Evolutionary conservation across 129 eudicot genomes (phyloP).

Genomic region (Escallonia herrerae): DNA sequence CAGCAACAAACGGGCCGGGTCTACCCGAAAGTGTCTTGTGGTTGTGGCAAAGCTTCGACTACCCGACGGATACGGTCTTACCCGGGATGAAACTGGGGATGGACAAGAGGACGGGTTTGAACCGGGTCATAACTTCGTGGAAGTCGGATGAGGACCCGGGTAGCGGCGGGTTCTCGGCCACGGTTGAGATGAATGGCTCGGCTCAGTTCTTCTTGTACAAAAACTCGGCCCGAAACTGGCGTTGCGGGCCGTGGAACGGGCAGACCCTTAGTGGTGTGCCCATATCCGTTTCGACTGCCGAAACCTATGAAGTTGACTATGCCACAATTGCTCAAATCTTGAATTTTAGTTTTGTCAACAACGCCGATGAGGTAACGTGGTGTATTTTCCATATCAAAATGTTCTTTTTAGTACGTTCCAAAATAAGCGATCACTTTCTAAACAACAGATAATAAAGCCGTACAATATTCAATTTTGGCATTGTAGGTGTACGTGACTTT

Average conservation of each 20-base stretch:
- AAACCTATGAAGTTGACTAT: slow-evolving; percentile 2
- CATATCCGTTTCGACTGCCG: background rate
- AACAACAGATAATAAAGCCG: background rate
- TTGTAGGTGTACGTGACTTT: slow-evolving; percentile 4
- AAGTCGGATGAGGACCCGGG: slow-evolving; percentile 8
- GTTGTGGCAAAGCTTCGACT: slow-evolving; percentile 16
- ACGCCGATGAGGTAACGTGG: background rate
- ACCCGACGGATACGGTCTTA: slow-evolving; percentile 9
- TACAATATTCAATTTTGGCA: background rate
- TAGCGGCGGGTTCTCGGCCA: background rate
- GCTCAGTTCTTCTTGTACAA: slow-evolving; percentile 4
- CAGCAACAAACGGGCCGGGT: background rate
- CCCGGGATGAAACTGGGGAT: slow-evolving; percentile 7
- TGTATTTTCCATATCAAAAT: background rate
- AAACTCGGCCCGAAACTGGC: background rate
- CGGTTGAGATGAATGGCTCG: background rate
- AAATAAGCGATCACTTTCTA: background rate
- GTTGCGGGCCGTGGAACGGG: slow-evolving; percentile 9
- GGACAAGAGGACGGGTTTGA: slow-evolving; percentile 9
- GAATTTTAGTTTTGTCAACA: background rate
- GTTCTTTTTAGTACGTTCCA: background rate
- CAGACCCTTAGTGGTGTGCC: slow-evolving; percentile 3
- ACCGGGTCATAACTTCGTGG: slow-evolving; percentile 13
- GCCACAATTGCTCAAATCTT: slow-evolving; percentile 1
- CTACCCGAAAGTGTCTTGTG: background rate